Conservation (phyloP, 2,329 filamentous ascomycete genomes). For the Trichoderma sp. region DNA sequence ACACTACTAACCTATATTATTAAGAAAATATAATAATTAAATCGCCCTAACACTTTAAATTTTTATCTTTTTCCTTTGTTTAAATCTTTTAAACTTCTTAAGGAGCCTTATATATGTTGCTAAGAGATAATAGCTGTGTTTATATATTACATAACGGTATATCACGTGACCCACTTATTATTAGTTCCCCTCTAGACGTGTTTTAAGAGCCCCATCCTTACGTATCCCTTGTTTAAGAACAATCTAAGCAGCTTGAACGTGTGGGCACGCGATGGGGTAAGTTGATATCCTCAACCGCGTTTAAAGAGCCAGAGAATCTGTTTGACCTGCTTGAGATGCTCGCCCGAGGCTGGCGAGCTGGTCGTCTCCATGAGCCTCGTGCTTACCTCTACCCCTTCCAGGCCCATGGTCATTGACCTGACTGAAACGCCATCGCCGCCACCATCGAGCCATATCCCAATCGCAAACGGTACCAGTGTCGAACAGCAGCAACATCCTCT, state of each 20-base stretch:
- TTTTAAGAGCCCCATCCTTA: neutral
- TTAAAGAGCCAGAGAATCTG: neutral
- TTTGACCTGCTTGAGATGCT: slow-evolving; percentile 7
- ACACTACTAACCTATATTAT: neutral
- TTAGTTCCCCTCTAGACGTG: neutral
- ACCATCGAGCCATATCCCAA: neutral
- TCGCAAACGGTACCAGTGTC: neutral
- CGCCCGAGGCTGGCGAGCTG: neutral
- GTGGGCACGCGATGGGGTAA: slow-evolving; percentile 18
- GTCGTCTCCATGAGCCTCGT: slow-evolving; percentile 16
- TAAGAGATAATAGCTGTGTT: neutral
- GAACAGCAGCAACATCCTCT: neutral
- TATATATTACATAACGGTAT: neutral
- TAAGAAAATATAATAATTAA: neutral
- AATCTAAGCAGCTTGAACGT: neutral
- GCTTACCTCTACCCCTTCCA: slow-evolving; percentile 17
- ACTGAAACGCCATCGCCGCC: slow-evolving; percentile 16
- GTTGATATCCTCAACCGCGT: slow-evolving; percentile 4
- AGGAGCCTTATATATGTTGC: neutral
- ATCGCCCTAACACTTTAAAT: neutral
- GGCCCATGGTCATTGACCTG: slow-evolving; percentile 16
- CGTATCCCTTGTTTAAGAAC: neutral
- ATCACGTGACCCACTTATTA: neutral
- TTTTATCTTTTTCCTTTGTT: neutral
- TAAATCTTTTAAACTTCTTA: neutral